Conservation (phyloP, 78 protist genomes). For the Dictyostelium brefeldianum region DNA sequence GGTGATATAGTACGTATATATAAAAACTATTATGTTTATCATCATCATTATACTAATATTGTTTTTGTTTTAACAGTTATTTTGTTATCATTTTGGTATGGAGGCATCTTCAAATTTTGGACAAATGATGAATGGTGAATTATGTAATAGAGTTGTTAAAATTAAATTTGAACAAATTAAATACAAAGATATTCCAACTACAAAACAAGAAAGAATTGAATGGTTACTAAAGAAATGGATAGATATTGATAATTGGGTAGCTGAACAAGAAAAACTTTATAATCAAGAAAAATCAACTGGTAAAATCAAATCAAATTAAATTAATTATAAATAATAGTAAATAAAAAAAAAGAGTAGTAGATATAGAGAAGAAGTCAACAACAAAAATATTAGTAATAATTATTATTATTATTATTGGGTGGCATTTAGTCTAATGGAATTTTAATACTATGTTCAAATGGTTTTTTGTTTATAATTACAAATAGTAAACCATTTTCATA, state of each 20-base stretch:
- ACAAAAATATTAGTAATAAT: not conserved
- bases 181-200: conserved; percentile 65
- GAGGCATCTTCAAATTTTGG: conserved; percentile 57
- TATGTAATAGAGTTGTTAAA: conserved; percentile 65
- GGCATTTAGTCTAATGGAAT: not conserved
- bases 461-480: not conserved
- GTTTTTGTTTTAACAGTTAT: not conserved
- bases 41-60: not conserved
- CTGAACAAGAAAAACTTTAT: conserved; percentile 26
- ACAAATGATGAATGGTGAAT: conserved; percentile 74
- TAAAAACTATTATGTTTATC: not conserved
- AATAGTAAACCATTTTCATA: not conserved
- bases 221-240: conserved; percentile 49
- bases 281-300: not conserved
- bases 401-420: not conserved
- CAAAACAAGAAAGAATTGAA: conserved; percentile 61
- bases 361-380: not conserved
- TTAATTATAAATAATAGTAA: not conserved
- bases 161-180: conserved; percentile 56
- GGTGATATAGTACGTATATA: conserved; percentile 67
- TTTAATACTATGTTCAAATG: not conserved
- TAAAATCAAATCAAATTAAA: not conserved
- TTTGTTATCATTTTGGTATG: conserved; percentile 71
- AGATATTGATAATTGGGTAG: conserved; percentile 63
- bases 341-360: not conserved